Evolutionary conservation across 768 basidiomycete genomes (phyloP).

Genomic region (Mycena floridula): DNA sequence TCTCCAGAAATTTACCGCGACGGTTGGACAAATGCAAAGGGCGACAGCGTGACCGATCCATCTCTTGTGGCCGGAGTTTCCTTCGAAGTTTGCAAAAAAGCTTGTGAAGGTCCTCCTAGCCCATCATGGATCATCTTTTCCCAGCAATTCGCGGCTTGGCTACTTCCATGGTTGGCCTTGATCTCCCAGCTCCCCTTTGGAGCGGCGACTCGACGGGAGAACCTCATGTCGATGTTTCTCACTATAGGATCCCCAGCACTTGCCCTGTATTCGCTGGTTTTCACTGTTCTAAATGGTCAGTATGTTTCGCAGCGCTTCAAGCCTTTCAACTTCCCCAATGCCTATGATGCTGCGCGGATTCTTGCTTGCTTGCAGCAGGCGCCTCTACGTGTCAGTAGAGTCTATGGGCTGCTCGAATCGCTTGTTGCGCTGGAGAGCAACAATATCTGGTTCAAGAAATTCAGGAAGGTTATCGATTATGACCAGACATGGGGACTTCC

Average conservation of each 20-base stretch:
- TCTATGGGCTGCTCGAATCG: slow-evolving; percentile 26
- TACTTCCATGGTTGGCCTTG: slow-evolving; percentile 42
- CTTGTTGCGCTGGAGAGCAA: slow-evolving; percentile 36
- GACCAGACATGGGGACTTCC: slow-evolving; percentile 34
- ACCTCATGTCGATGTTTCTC: slow-evolving; percentile 34
- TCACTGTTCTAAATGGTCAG: slow-evolving; percentile 37
- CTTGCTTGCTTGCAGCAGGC: slow-evolving; percentile 37
- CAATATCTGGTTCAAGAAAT: slow-evolving; percentile 33
- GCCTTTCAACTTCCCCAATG: slow-evolving; percentile 23
- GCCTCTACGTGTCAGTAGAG: slow-evolving; percentile 24
- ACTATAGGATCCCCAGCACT: slow-evolving; percentile 39
- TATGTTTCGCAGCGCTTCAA: slow-evolving; percentile 32
- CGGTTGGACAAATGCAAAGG: no score
- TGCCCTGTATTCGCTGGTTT: slow-evolving; percentile 36
- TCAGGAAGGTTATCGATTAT: slow-evolving; percentile 26
- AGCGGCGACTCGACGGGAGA: slow-evolving; percentile 29
- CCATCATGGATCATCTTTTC: no score
- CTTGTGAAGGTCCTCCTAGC: no score
- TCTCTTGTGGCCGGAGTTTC: no score
- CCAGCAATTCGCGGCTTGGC: slow-evolving; percentile 37
- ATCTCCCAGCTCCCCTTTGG: slow-evolving; percentile 47
- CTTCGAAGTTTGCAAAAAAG: no score
- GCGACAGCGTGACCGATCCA: no score
- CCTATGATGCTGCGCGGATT: slow-evolving; percentile 21
- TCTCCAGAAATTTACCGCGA: no score